phyloP scores from a whole-genome alignment of 495 filamentous ascomycete species.

The Podospora anserina region DNA sequence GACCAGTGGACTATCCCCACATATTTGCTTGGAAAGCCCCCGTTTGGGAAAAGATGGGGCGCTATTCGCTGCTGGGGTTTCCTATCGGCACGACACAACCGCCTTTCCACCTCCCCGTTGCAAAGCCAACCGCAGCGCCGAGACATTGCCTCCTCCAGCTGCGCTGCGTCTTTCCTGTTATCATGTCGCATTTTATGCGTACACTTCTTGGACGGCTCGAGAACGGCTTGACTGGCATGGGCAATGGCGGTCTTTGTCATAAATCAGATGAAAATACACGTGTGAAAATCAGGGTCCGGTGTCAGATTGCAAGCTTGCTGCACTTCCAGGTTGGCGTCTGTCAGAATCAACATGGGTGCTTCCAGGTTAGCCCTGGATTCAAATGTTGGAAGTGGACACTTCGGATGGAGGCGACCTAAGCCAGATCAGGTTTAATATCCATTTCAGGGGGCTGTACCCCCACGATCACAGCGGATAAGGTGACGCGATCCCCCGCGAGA shows the following conservation, averaged over 20 bases:
- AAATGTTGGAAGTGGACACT: background rate
- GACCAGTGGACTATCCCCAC: background rate
- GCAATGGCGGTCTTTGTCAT: background rate
- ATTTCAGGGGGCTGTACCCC: background rate
- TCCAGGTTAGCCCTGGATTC: background rate
- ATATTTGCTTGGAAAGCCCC: background rate
- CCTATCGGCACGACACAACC: constrained; percentile 2
- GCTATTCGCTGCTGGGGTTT: background rate
- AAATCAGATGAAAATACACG: background rate
- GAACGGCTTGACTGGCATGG: background rate
- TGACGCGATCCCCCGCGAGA: background rate
- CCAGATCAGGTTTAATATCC: constrained; percentile 1
- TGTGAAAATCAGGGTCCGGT: background rate
- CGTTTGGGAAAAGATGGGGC: background rate
- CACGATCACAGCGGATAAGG: constrained; percentile 1
- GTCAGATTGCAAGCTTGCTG: background rate
- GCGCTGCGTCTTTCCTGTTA: background rate
- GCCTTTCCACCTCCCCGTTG: background rate
- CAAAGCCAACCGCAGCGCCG: background rate
- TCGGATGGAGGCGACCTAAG: background rate
- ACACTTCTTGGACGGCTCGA: background rate
- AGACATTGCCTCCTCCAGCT: background rate
- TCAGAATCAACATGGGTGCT: background rate
- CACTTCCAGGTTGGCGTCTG: background rate
- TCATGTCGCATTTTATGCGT: background rate